Evolutionary conservation across 2,329 filamentous ascomycete species (phyloP).

Genomic region (Sporothrix protearum): DNA sequence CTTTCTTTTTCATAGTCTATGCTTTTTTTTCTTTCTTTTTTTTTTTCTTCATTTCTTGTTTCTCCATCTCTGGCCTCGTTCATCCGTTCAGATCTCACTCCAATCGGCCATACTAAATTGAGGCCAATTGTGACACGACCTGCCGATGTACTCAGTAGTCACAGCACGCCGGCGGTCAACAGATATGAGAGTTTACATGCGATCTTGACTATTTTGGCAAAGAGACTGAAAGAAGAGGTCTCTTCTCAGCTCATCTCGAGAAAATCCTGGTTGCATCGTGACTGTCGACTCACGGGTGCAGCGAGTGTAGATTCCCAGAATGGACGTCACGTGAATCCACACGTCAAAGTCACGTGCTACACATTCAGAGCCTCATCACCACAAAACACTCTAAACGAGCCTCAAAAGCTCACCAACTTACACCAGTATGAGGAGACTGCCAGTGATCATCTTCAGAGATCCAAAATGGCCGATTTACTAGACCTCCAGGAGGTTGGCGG

Average conservation of each 20-base stretch:
- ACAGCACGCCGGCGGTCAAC: not conserved
- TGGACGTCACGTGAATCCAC: not conserved
- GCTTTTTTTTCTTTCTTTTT: not conserved
- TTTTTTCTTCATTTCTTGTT: not conserved
- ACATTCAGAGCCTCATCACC: not conserved
- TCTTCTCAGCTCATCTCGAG: not conserved
- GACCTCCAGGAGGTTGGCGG: slow-evolving; percentile 38
- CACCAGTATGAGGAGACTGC: not conserved
- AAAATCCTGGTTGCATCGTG: not conserved
- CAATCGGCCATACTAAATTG: not conserved
- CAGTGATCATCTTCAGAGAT: not conserved
- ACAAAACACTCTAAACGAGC: not conserved
- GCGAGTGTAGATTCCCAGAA: not conserved
- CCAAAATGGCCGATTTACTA: slow-evolving; percentile 28
- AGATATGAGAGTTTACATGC: no score
- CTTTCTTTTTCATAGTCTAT: not conserved
- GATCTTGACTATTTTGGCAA: not conserved
- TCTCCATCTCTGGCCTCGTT: not conserved
- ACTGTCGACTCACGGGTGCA: slow-evolving; percentile 4
- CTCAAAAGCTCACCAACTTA: not conserved
- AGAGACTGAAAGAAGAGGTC: not conserved
- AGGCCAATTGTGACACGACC: not conserved
- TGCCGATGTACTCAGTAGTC: not conserved
- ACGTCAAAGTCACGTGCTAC: not conserved
- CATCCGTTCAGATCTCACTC: not conserved